phyloP scores from a whole-genome alignment of 257 asterid species.

The Misopates orontium region DNA sequence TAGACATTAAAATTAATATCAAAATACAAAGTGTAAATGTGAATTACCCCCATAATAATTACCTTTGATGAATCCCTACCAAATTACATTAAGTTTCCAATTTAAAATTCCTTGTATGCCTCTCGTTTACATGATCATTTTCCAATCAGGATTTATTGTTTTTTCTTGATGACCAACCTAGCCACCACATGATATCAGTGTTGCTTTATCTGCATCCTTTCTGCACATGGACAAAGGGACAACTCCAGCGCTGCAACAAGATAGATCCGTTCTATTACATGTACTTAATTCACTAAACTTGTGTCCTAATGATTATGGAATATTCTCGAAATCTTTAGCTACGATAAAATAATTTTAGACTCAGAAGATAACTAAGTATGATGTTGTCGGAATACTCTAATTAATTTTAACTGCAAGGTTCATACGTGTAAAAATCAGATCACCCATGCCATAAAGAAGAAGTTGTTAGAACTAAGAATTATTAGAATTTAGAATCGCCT shows the following conservation, averaged over 20 bases:
- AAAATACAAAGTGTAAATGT: too few species aligned
- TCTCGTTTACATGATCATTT: too few species aligned
- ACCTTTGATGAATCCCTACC: neutral
- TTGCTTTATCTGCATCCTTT: constrained; percentile 17
- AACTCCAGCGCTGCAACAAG: neutral
- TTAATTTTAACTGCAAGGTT: too few species aligned
- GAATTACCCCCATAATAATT: too few species aligned
- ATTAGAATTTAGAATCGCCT: too few species aligned
- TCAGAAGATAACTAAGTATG: neutral
- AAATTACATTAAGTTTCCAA: neutral
- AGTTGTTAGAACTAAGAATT: too few species aligned
- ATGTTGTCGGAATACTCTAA: too few species aligned
- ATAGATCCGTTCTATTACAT: neutral
- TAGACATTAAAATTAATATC: too few species aligned
- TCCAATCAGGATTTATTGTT: too few species aligned
- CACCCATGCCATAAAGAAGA: too few species aligned
- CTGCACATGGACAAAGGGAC: constrained; percentile 22
- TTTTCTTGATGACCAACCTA: too few species aligned
- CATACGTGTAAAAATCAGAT: too few species aligned
- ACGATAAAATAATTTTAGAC: neutral
- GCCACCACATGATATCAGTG: neutral
- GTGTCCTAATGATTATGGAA: constrained; percentile 16
- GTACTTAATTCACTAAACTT: neutral
- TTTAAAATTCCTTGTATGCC: neutral
- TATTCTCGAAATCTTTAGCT: neutral